phyloP scores from a whole-genome alignment of 495 filamentous ascomycete species.

The Tuber magnatum region DNA sequence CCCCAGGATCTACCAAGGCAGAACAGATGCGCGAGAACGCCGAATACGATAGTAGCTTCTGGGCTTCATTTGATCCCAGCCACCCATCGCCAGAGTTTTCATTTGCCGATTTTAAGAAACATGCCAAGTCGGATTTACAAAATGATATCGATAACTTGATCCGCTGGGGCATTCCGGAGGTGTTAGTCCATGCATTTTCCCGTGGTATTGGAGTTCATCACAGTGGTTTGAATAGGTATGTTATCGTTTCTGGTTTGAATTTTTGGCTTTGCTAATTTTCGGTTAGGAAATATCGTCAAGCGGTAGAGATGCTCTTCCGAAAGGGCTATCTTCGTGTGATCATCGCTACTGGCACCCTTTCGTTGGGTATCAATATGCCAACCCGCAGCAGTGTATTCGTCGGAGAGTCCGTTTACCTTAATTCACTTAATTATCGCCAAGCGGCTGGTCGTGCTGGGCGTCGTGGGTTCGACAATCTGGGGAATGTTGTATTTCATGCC shows the following conservation, averaged over 20 bases:
- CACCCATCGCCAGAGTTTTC: slow-evolving; percentile 56
- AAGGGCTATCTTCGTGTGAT: slow-evolving; percentile 65
- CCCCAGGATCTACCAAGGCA: slow-evolving; percentile 42
- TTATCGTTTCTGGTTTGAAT: slow-evolving; percentile 15
- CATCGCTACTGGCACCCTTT: slow-evolving; percentile 68
- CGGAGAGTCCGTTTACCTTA: slow-evolving; percentile 62
- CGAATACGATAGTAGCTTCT: slow-evolving; percentile 49
- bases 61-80: slow-evolving; percentile 59
- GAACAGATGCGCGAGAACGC: slow-evolving; percentile 46
- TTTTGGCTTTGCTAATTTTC: slow-evolving; percentile 21
- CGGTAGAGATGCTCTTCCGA: slow-evolving; percentile 64
- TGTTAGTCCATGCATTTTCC: slow-evolving; percentile 53
- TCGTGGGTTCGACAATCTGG: slow-evolving; percentile 71
- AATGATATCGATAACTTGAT: slow-evolving; percentile 47
- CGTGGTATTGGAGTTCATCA: slow-evolving; percentile 71
- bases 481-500: slow-evolving; percentile 70
- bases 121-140: slow-evolving; percentile 51
- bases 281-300: slow-evolving; percentile 38
- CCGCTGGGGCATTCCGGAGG: slow-evolving; percentile 45
- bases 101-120: slow-evolving; percentile 56
- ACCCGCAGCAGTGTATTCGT: slow-evolving; percentile 72
- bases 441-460: slow-evolving; percentile 69
- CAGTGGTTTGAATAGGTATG: slow-evolving; percentile 65
- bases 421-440: slow-evolving; percentile 67
- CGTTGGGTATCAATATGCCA: slow-evolving; percentile 78